Evolutionary conservation across 176 grass and related monocot species (phyloP), one percentile per base, ranked within the genome.

Genomic region (Oryza brachyantha): DNA sequence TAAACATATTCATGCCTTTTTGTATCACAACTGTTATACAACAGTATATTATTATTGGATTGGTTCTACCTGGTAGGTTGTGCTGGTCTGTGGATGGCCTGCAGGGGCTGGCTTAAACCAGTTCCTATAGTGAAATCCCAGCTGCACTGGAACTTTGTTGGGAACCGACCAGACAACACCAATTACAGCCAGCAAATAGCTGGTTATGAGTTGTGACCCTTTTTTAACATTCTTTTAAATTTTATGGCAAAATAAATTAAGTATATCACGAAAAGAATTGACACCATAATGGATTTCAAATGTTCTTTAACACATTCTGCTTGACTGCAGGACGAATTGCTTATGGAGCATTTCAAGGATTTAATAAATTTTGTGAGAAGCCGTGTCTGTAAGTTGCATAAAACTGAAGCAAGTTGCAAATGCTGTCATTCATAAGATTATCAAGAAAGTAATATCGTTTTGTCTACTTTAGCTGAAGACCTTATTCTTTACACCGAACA

Each of bases 281-380:
- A 72, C 24, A 32, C 26, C 9, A 31, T 81, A 8, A 66, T 7
- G 13, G 16, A 77, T 55, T 61, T 79, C 54, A 64, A 0, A 43
- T 36, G 5, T 70, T 2, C 17, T 38, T 67, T 62, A 37, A 55
- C 35, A 59, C 57, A 42, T 67, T 90, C 79, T 60, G 22, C 67
- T 90, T 61, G 50, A 70, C n/a, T 91, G 61, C 82, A 91, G 91
- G 88, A 90, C 40, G 81, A 97, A 83, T 91, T 93, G 75, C 94
- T 93, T n/a, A 90, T 84, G 82, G 91, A 90, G 74, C 89, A 93
- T 68, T 97, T 97, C 29, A 46, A 84, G 68, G 88, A 91, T 67
- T 78, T 93, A 60, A 85, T 93, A 75, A 89, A 66, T 68, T 91
- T 91, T 72, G 91, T 93, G 70, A 93, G 81, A 77, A 81, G 70